Evolutionary conservation across 495 filamentous ascomycete genomes (phyloP).

Genomic region (Umbilicaria muhlenbergii): DNA sequence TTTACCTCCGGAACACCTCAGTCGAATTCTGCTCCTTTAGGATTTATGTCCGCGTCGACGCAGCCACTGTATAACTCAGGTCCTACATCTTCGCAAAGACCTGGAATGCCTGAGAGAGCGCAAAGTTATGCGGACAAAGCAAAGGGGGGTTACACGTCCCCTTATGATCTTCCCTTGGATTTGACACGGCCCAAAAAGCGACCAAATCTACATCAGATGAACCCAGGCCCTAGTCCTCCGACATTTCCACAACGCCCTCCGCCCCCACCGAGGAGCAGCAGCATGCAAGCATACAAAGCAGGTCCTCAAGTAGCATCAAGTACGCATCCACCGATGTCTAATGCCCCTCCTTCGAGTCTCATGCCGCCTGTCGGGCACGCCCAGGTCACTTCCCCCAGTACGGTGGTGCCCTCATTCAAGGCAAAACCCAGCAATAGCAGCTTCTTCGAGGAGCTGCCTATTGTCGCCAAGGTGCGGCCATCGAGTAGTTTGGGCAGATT

Average conservation of each 20-base stretch:
- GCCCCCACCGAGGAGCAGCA: constrained; percentile 45
- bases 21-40: not conserved
- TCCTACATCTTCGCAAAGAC: constrained; percentile 6
- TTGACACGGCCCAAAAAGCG: constrained; percentile 52
- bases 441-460: constrained; percentile 85
- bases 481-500: constrained; percentile 16
- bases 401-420: constrained; percentile 11
- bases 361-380: constrained; percentile 17
- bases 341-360: constrained; percentile 19
- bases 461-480: constrained; percentile 37
- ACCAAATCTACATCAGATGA: constrained; percentile 26
- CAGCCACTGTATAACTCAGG: not conserved
- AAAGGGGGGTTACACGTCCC: constrained; percentile 82
- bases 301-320: not conserved
- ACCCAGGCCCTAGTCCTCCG: constrained; percentile 9
- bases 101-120: constrained; percentile 25
- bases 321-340: constrained; percentile 16
- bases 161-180: constrained; percentile 90
- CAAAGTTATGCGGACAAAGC: constrained; percentile 78
- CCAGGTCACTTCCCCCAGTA: constrained; percentile 10
- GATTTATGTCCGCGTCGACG: not conserved
- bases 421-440: constrained; percentile 20
- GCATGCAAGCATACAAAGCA: constrained; percentile 24
- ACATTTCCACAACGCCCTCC: constrained; percentile 26
- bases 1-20: not conserved